phyloP scores from a whole-genome alignment of 495 filamentous ascomycete species.

The Penicillium arizonense region DNA sequence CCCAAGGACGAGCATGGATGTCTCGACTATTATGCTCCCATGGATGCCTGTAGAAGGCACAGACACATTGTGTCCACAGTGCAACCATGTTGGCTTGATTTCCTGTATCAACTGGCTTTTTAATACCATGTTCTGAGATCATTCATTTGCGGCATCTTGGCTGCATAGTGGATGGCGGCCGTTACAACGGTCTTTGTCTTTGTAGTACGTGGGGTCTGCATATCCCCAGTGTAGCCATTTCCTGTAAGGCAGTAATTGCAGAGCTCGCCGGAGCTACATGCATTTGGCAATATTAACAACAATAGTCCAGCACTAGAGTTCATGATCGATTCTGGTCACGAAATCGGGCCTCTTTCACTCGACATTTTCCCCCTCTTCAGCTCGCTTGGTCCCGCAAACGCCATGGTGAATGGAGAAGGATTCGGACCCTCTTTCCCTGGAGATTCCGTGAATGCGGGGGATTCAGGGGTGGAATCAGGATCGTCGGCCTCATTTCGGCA shows the following conservation, averaged over 20 bases:
- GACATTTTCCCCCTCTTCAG: neutral
- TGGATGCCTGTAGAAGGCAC: neutral
- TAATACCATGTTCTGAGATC: constrained; percentile 3
- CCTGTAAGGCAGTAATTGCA: no score
- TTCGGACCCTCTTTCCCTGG: no score
- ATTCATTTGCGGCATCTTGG: neutral
- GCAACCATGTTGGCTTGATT: neutral
- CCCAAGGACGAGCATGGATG: neutral
- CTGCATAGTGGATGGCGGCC: neutral
- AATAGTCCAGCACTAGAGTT: no score
- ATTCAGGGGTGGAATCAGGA: neutral
- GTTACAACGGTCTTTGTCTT: neutral
- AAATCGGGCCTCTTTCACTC: no score
- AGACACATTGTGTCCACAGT: neutral
- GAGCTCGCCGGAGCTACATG: no score
- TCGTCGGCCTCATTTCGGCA: neutral
- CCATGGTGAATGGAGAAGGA: no score
- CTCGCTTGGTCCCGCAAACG: neutral
- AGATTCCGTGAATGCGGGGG: neutral
- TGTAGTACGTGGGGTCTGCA: no score
- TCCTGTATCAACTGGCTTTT: neutral
- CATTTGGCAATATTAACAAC: no score
- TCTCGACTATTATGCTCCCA: neutral
- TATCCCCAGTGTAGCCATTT: no score
- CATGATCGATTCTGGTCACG: no score